phyloP scores from a whole-genome alignment of 75 land plant species.

The Selaginella tamariscina region DNA sequence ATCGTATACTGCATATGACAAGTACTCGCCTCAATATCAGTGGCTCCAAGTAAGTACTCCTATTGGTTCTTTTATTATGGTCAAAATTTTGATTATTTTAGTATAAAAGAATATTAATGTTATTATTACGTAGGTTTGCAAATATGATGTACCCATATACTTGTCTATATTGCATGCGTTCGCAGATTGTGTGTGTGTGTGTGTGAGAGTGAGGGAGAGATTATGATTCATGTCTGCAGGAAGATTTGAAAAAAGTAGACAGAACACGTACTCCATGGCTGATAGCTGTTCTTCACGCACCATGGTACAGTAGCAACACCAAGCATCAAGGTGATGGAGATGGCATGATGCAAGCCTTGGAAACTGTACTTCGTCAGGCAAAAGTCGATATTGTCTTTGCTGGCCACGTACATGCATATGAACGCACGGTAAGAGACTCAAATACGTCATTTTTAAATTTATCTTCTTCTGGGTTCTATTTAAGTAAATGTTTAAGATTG shows the following conservation, averaged over 20 bases:
- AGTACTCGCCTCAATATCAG: slow-evolving; percentile 57
- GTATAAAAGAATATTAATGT: too few species aligned
- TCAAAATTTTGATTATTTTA: too few species aligned
- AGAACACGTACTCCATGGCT: slow-evolving; percentile 79
- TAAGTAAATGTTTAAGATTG: too few species aligned
- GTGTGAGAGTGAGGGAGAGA: too few species aligned
- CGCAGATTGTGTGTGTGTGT: too few species aligned
- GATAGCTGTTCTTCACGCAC: slow-evolving; percentile 68
- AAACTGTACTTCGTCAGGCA: slow-evolving; percentile 57
- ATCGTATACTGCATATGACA: slow-evolving; percentile 68
- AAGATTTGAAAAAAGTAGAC: slow-evolving; percentile 72
- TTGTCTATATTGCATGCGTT: too few species aligned
- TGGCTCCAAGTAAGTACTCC: slow-evolving; percentile 63
- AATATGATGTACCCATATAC: too few species aligned
- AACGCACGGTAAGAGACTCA: slow-evolving; percentile 36
- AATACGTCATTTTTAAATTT: too few species aligned
- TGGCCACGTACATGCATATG: slow-evolving; percentile 41
- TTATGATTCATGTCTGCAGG: slow-evolving; percentile 27
- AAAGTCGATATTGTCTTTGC: slow-evolving; percentile 37
- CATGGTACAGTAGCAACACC: slow-evolving; percentile 89
- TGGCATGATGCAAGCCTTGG: slow-evolving; percentile 74
- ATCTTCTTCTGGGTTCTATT: too few species aligned
- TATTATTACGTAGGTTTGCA: too few species aligned
- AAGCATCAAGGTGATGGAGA: slow-evolving; percentile 85
- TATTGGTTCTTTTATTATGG: too few species aligned